Evolutionary conservation across 345 rosid species (phyloP).

Genomic region (Excoecaria agallocha): DNA sequence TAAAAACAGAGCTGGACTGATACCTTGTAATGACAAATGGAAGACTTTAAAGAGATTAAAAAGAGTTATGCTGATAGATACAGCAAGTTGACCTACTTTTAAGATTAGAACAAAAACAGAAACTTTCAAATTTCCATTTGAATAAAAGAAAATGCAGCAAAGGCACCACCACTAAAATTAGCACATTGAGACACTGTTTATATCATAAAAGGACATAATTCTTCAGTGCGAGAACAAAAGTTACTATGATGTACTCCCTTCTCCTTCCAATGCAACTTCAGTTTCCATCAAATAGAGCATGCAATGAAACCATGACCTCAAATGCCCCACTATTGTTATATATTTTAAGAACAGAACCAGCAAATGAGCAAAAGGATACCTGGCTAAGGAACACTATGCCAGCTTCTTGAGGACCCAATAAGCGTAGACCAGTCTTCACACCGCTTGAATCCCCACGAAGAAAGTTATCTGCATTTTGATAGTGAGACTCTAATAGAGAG

Average conservation of each 20-base stretch:
- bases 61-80: neutral
- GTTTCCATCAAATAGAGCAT: neutral
- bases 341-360: neutral
- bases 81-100: neutral
- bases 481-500: constrained; percentile 63
- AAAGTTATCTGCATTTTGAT: constrained; percentile 41
- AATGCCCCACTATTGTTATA: neutral
- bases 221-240: neutral
- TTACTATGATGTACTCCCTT: neutral
- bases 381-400: constrained; percentile 79
- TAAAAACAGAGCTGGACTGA: neutral
- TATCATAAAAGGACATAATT: neutral
- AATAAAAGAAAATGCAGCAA: neutral
- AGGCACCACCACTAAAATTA: neutral
- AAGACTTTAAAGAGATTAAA: neutral
- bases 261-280: neutral
- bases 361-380: constrained; percentile 34
- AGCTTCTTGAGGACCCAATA: constrained; percentile 58
- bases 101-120: neutral
- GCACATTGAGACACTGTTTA: neutral
- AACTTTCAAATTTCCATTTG: neutral
- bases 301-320: neutral
- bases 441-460: constrained; percentile 22
- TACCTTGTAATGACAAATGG: neutral
- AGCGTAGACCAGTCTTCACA: constrained; percentile 49